Conservation (phyloP, 108 stramenopile genomes). For the Nannochloropsis salina region DNA sequence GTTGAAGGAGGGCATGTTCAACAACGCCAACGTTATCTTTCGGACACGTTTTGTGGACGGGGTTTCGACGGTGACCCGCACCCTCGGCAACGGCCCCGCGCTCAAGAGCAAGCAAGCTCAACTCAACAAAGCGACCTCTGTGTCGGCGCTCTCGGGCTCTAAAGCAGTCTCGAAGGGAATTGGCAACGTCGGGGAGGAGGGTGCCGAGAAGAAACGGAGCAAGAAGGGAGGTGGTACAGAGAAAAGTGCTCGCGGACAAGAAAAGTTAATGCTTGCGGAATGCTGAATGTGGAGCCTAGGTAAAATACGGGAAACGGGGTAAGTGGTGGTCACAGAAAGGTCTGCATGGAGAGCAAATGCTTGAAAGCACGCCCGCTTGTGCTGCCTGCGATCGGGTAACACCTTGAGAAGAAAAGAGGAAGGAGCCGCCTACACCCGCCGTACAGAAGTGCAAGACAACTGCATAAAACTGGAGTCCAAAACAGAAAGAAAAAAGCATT, state of each 20-base stretch:
- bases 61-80: slow-evolving; percentile 87
- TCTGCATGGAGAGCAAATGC: too few relatives aligned
- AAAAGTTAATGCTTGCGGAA: too few relatives aligned
- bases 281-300: too few relatives aligned
- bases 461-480: too few relatives aligned
- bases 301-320: too few relatives aligned
- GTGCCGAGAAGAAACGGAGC: background rate
- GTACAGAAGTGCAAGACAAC: too few relatives aligned
- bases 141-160: background rate
- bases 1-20: slow-evolving; percentile 99
- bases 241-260: background rate
- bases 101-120: slow-evolving; percentile 10
- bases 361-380: too few relatives aligned
- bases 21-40: slow-evolving; percentile 99
- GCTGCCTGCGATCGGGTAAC: too few relatives aligned
- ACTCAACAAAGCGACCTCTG: background rate
- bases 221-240: background rate
- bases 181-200: background rate
- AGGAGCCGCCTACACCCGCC: too few relatives aligned
- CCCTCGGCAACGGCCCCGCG: slow-evolving; percentile 63
- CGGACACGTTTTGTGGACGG: slow-evolving; percentile 98
- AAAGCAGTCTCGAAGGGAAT: background rate
- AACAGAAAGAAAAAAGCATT: too few relatives aligned
- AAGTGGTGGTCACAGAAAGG: too few relatives aligned
- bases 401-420: too few relatives aligned